phyloP scores from a whole-genome alignment of 345 rosid genomes.

The Gossypium thurberi region DNA sequence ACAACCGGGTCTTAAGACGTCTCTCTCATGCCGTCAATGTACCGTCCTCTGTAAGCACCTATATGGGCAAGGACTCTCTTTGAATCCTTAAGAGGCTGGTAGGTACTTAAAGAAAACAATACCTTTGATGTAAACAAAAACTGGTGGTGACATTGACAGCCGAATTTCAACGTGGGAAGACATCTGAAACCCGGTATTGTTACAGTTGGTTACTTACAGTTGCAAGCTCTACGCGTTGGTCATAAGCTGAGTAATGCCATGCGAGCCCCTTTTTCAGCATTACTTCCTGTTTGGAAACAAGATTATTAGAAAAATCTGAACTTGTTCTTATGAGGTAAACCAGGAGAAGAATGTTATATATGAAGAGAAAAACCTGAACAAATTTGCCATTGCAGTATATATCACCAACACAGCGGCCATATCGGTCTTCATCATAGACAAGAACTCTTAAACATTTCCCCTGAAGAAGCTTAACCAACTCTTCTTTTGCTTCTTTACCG shows the following conservation, averaged over 20 bases:
- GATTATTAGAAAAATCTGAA: neutral
- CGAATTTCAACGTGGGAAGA: neutral
- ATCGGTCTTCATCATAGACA: conserved; percentile 32
- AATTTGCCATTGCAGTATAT: conserved; percentile 65
- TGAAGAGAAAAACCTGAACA: conserved; percentile 20
- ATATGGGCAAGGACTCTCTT: neutral
- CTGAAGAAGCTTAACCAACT: conserved; percentile 27
- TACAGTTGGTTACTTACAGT: conserved; percentile 25
- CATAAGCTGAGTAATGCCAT: conserved; percentile 80
- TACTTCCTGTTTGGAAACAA: conserved; percentile 36
- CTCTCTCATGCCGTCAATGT: neutral
- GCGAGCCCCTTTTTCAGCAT: conserved; percentile 84
- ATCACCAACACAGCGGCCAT: conserved; percentile 73
- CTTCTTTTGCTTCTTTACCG: conserved; percentile 45
- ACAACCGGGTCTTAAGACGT: neutral
- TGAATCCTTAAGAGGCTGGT: too few relatives aligned
- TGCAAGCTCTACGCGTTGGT: conserved; percentile 52
- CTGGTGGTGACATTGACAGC: neutral
- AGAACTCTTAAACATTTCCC: conserved; percentile 21
- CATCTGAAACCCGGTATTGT: neutral
- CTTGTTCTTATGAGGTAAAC: neutral
- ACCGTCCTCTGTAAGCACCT: neutral
- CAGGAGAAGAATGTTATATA: neutral
- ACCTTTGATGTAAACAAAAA: neutral
- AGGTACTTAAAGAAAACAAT: neutral